phyloP scores from a whole-genome alignment of 176 grass and related monocot genomes.

The Alloteropsis semialata region DNA sequence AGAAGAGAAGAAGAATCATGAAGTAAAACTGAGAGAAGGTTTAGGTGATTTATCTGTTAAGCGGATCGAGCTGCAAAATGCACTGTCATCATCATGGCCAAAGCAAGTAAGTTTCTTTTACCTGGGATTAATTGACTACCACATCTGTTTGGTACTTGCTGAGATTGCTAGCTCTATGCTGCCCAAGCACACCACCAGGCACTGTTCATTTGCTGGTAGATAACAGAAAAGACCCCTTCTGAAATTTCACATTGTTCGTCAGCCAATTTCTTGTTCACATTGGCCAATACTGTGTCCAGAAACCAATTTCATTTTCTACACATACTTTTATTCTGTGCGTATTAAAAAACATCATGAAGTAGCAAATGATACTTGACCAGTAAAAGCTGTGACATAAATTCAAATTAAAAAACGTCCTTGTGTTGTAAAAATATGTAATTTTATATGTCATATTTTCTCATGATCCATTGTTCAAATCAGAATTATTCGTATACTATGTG shows the following conservation, averaged over 20 bases:
- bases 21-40: conserved; percentile 68
- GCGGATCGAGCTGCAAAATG: conserved; percentile 90
- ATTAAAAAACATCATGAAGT: neutral
- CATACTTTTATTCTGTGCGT: conserved; percentile 20
- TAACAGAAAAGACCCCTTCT: neutral
- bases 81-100: conserved; percentile 86
- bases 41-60: conserved; percentile 80
- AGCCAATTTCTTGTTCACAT: neutral
- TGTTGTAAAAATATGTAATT: neutral
- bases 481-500: neutral
- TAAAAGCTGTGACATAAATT: neutral
- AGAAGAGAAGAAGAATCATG: conserved; percentile 97
- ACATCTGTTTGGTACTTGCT: neutral
- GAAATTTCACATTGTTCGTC: neutral
- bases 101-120: conserved; percentile 67
- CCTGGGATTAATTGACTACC: neutral
- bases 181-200: neutral
- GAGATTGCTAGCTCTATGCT: neutral
- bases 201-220: neutral
- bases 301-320: neutral
- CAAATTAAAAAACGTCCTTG: neutral
- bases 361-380: neutral
- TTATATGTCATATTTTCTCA: neutral
- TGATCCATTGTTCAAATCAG: neutral
- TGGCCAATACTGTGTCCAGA: neutral